These are phyloP conservation scores for Earliella scabrosa DNA, from an alignment of 1,284 basidiomycete species.

Conservation along the genomic window DNA sequence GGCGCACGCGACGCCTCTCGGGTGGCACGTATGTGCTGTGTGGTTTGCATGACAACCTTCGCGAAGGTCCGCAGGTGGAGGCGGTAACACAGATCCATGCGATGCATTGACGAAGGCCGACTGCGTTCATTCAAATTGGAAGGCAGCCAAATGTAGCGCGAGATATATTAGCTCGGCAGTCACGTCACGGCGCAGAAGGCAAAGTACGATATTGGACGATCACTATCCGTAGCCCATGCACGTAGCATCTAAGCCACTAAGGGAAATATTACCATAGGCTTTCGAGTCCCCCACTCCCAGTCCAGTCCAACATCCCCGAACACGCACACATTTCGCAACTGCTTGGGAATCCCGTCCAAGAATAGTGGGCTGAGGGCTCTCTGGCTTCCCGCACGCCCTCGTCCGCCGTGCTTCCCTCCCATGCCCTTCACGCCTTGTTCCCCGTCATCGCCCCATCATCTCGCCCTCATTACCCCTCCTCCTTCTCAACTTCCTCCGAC, in stretches of 20 bases:
- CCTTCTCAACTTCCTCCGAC: conserved; percentile 12
- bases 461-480: neutral
- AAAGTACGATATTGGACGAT: neutral
- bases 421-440: no score
- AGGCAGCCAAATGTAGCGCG: neutral
- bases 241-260: neutral
- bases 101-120: neutral
- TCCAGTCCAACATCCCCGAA: no score
- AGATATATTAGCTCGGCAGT: neutral
- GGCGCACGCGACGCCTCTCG: no score
- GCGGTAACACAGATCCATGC: no score
- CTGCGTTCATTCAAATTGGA: neutral
- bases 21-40: no score
- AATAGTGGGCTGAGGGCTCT: neutral
- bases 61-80: no score
- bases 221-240: no score
- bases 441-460: neutral
- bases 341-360: neutral
- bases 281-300: no score
- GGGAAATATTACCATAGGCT: neutral
- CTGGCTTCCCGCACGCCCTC: neutral
- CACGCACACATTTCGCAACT: no score
- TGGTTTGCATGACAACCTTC: no score
- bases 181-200: neutral
- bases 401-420: no score